Conservation (phyloP, 495 filamentous ascomycete genomes). For the Aspergillus indologenus region DNA sequence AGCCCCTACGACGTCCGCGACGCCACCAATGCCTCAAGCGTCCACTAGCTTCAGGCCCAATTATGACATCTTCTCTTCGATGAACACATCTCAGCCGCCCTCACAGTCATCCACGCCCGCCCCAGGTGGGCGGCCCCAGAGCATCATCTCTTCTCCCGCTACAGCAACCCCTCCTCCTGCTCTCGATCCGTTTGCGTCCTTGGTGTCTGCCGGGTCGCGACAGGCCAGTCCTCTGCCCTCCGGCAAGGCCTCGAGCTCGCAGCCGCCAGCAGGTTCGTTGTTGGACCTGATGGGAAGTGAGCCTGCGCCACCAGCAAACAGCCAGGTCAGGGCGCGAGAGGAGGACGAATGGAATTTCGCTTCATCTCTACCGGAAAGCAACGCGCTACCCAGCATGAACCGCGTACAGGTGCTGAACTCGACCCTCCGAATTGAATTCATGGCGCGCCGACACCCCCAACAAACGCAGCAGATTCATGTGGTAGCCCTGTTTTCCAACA, state of each 20-base stretch:
- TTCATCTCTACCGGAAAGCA: constrained; percentile 72
- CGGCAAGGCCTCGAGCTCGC: constrained; percentile 17
- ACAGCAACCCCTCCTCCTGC: constrained; percentile 38
- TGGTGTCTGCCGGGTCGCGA: constrained; percentile 55
- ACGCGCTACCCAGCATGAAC: constrained; percentile 52
- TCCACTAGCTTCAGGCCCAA: constrained; percentile 44
- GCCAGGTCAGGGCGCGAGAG: constrained; percentile 27
- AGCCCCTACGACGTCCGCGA: constrained; percentile 26
- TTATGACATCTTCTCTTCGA: constrained; percentile 61
- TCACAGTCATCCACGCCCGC: constrained; percentile 51
- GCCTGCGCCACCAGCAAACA: constrained; percentile 22
- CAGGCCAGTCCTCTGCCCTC: constrained; percentile 35
- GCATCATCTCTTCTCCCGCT: constrained; percentile 17
- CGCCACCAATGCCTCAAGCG: constrained; percentile 33
- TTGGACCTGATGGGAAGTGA: constrained; percentile 38
- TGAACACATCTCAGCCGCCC: constrained; percentile 41
- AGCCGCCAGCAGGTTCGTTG: constrained; percentile 35
- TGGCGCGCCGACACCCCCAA: constrained; percentile 37
- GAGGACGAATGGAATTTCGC: constrained; percentile 93
- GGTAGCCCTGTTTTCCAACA: constrained; percentile 72
- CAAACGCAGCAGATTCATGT: constrained; percentile 51
- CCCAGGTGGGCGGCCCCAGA: constrained; percentile 27
- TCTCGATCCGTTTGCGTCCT: constrained; percentile 67
- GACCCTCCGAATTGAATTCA: constrained; percentile 53
- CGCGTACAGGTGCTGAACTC: constrained; percentile 59